Evolutionary conservation across 345 rosid species (phyloP), one percentile per base, ranked within the genome.

Genomic region (Linum usitatissimum): DNA sequence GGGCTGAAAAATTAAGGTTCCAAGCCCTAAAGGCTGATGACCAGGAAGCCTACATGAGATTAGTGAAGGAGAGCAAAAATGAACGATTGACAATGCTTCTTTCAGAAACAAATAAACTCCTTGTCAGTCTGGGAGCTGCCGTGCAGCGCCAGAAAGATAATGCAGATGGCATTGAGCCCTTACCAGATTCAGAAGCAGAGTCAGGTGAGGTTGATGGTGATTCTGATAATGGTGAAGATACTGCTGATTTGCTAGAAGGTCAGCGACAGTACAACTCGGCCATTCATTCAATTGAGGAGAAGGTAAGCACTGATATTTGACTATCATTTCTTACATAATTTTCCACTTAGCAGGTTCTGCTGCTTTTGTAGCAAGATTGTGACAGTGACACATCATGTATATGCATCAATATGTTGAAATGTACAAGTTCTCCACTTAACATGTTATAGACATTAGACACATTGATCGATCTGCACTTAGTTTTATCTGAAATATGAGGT

Each of bases 61-160:
- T 94, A 66, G 99, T 94, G 19, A 94, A 94, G 83, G 96, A 94
- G 81, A 94, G 99, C 71, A 94, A 94, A 72, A 94, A 94, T 68
- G 96, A 90, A 76, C 77, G 99, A 56, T 75, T 94, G 53, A 94
- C 97, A 59, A 86, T 75, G 38, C 96, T 94, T 76, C 91, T 94
- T 63, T 81, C 81, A 64, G 99, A 94, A 83, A 90, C 99, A 65
- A 90, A 94, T 78, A 90, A 88, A 68, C 96, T 94, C 51, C 96
- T 94, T 71, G 76, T 77, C 71, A 94, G 88, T 70, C 78, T 94
- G 78, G 99, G 99, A 75, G 99, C 99, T 65, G 97, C 97, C 63
- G 99, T 90, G 70, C 96, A 94, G 70, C 91, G 99, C 63, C 91
- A 94, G 76, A 94, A 94, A 85, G 96, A 80, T 86, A 77, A 84